A percentile compares a stretch with the other conserved stretches of the same genome.
Evolutionary conservation across 2,329 filamentous ascomycete species (phyloP).

Genomic region (Penicillium sp.): DNA sequence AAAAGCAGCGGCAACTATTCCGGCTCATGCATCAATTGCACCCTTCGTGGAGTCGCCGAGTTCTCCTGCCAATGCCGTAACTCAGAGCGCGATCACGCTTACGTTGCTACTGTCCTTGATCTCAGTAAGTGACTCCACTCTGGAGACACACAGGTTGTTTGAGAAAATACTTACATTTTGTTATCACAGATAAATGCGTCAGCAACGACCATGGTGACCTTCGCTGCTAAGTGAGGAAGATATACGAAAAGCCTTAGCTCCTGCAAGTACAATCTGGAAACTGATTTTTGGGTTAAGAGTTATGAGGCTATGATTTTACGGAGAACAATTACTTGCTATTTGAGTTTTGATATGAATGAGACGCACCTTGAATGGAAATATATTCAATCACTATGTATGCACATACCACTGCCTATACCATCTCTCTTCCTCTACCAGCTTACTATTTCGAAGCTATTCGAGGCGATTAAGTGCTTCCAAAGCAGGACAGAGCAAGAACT

Average conservation of each 20-base stretch:
- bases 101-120: conserved; percentile 15
- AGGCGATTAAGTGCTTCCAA: no score
- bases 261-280: not conserved
- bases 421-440: no score
- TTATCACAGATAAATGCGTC: conserved; percentile 18
- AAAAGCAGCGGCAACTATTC: conserved; percentile 16
- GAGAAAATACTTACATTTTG: not conserved
- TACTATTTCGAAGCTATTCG: no score
- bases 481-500: no score
- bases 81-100: conserved; percentile 11
- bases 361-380: not conserved
- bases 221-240: conserved; percentile 12
- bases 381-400: no score
- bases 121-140: conserved; percentile 10
- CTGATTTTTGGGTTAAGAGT: not conserved
- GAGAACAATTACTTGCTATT: not conserved
- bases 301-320: not conserved
- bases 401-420: no score
- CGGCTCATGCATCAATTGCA: conserved; percentile 20
- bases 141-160: not conserved
- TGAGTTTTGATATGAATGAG: not conserved
- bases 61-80: conserved; percentile 20
- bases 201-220: conserved; percentile 22
- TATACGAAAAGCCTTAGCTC: not conserved
- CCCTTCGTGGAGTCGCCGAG: conserved; percentile 14